Evolutionary conservation across 441 rosid species (phyloP).

Genomic region (Pelargonium citronellum): DNA sequence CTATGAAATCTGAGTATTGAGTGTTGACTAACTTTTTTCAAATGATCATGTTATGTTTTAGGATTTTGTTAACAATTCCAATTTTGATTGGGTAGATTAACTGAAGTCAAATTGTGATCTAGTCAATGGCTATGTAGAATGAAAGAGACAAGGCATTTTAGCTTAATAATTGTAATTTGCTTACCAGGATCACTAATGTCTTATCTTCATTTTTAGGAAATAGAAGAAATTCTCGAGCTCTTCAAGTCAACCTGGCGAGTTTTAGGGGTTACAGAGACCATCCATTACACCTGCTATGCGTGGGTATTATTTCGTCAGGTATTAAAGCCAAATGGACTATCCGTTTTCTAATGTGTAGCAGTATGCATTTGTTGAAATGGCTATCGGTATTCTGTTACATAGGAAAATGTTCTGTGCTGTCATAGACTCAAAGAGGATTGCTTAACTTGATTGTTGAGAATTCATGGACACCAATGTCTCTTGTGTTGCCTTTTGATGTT

Average conservation of each 20-base stretch:
- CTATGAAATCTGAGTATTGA: neutral
- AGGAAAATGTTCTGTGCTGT: neutral
- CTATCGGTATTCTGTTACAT: neutral
- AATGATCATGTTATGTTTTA: neutral
- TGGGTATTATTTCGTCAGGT: conserved; percentile 98
- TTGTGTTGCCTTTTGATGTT: neutral
- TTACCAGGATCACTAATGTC: conserved; percentile 21
- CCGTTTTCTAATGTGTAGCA: conserved; percentile 6
- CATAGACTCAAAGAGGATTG: neutral
- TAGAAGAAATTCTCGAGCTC: conserved; percentile 96
- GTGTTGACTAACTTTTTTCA: neutral
- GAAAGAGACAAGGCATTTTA: neutral
- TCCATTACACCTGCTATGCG: conserved; percentile 86
- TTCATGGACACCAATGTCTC: conserved; percentile 7
- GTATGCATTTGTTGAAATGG: neutral
- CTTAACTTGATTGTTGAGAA: conserved; percentile 1
- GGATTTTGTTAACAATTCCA: neutral
- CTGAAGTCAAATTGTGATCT: conserved; percentile 11
- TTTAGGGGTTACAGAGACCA: conserved; percentile 91
- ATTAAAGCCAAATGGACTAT: conserved; percentile 17
- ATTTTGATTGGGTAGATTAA: neutral
- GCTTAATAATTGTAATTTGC: conserved; percentile 11
- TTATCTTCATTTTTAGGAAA: conserved; percentile 54
- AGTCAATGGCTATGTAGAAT: conserved; percentile 9
- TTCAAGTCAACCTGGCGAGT: conserved; percentile 94